Percentiles rank a stretch among this genome's conserved stretches.
Evolutionary conservation across 2,329 filamentous ascomycete species (phyloP).

Genomic region (Talaromyces piceae): DNA sequence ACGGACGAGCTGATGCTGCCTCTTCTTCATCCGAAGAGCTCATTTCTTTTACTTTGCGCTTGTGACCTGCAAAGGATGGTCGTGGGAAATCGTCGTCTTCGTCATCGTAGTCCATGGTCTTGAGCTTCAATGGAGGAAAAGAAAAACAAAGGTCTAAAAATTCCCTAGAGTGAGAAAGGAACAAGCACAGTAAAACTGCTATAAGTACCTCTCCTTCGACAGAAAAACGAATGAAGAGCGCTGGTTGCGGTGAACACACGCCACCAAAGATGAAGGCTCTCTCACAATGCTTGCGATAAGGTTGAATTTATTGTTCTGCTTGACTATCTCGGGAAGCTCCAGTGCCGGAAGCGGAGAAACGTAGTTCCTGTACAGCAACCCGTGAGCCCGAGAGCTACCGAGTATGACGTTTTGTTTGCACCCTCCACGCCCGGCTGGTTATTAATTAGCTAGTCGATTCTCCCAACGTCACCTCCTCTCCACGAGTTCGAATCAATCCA

Average conservation of each 20-base stretch:
- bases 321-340: neutral
- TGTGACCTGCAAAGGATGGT: conserved; percentile 29
- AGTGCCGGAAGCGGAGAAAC: neutral
- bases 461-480: neutral
- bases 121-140: neutral
- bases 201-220: neutral
- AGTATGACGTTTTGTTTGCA: conserved; percentile 2
- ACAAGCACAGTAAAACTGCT: neutral
- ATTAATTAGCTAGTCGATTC: neutral
- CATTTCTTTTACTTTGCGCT: conserved; percentile 36
- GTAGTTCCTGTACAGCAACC: neutral
- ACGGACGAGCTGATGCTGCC: conserved; percentile 20
- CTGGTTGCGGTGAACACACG: neutral
- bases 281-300: neutral
- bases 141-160: neutral
- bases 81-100: conserved; percentile 24
- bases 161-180: too few species aligned
- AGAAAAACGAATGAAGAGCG: neutral
- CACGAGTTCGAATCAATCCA: neutral
- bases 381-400: neutral
- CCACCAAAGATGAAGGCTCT: neutral
- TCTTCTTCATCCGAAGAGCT: conserved; percentile 34
- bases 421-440: neutral
- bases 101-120: conserved; percentile 9
- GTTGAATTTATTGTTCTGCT: neutral